Base-by-base conservation (phyloP, 148 eudicot species). In the Silene uniflora region DNA sequence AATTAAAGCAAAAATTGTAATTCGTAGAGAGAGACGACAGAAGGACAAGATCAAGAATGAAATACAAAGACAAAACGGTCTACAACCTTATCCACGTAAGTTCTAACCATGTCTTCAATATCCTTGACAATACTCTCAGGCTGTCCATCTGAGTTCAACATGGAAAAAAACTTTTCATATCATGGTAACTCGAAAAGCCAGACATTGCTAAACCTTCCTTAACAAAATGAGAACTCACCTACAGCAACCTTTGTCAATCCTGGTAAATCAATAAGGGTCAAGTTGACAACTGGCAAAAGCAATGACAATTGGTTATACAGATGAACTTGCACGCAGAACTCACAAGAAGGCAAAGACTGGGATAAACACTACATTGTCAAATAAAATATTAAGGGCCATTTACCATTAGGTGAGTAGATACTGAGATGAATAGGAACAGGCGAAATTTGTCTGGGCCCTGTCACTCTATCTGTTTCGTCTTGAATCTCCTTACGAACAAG, bases 181-280 rank as follows among this genome's bases (percentile, higher is more conserved):
- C 44, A 70, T 6, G 61, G 35, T 62, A 54, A 52, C 46, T 47
- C 16, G 39, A 17, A 61, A 42, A 56, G 35, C 12, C 60, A 75
- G 59, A 42, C 29, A 18, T 10, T 60, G 19, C 46, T 54, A 47
- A 32, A 25, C n/a, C 7, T 75, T 52, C 67, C 52, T 56, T n/a
- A 25, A 25, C 11, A 69, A 76, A 54, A 71, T 46, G 65, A n/a
- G 16, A 70, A 76, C 93, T 75, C 86, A 95, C 98, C 98, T 74
- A 95, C 88, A 79, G 98, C 98, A 78, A 95, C 96, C 88, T 95
- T 95, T 39, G 98, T 95, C 82, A 95, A 76, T 77, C 98, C 98
- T 61, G 98, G 97, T 77, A 95, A 83, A 84, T 95, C 98, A 77
- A 95, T 82, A 62, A 92, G 81, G 46, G 98, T 95, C 80, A 95